Base-by-base conservation (phyloP, 768 basidiomycete genomes). In the Hortiboletus campestris region DNA sequence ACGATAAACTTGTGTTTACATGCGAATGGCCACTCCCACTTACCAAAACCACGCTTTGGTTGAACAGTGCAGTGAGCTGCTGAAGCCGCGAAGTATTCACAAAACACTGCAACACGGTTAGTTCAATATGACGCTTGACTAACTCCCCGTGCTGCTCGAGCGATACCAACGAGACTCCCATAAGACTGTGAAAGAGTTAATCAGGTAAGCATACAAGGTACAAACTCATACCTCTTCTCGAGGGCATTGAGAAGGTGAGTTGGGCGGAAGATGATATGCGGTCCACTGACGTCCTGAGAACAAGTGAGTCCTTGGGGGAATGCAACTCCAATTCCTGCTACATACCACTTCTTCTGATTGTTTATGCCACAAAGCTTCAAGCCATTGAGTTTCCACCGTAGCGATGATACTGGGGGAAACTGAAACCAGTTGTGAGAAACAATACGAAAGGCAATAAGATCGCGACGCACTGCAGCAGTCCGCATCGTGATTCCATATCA, bases 401-500 rank as follows among this genome's bases (percentile, higher is more conserved):
- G 72, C 64, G 19, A 76, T 46, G 17, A 73, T 48, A 19, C 74
- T 62, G 16, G 68, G 61, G 38, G 61, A 19, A 31, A 69, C 78
- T 80, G n/a, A 49, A 52, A n/a, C 17, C 36, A 19, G 29, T 38
- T 49, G 53, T 52, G 55, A 38, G 17, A 29, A 34, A 35, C 2
- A 10, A 53, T 11, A 45, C 34, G 12, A 19, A 40, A 16, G 13
- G 12, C 2, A 38, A 35, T 14, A 29, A 54, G 34, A 32, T 6
- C 22, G 25, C 10, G 10, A 45, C 77, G 56, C 58, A 86, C 86
- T 63, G 59, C 68, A 63, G 31, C 60, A 67, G 6, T 72, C 72
- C 29, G 78, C 74, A 45, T 72, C 19, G 67, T 55, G 10, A 72
- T 57, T 52, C 87, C 86, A 88, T 31, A 78, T 39, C n/a, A 83